phyloP scores from a whole-genome alignment of 169 alveolate species.

The Toxoplasma gondii region DNA sequence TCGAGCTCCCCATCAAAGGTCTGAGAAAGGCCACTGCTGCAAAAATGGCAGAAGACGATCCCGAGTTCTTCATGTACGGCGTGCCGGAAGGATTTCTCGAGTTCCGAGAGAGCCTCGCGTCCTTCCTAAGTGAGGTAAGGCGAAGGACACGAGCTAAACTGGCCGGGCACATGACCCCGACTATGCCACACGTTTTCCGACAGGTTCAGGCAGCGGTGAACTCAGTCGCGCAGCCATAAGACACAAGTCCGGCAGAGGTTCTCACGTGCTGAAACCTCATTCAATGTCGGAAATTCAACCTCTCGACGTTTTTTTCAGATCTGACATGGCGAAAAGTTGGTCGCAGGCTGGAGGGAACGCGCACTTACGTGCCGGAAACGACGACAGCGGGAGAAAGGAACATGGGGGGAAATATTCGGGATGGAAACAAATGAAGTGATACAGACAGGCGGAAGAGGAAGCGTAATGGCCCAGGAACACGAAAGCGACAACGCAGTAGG shows the following conservation, averaged over 20 bases:
- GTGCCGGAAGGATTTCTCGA: constrained; percentile 31
- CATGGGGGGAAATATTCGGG: background rate
- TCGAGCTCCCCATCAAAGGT: constrained; percentile 20
- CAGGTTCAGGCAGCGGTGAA: background rate
- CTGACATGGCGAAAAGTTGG: no score
- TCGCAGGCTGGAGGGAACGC: no score
- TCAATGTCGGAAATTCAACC: no score
- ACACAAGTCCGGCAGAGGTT: background rate
- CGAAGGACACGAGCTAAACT: background rate
- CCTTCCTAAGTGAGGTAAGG: constrained; percentile 36
- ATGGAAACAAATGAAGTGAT: no score
- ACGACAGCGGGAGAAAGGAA: background rate
- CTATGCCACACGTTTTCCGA: background rate
- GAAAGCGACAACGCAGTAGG: no score
- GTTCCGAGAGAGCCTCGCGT: constrained; percentile 47
- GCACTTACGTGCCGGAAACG: no score
- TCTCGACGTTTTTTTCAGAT: no score
- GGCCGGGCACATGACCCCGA: background rate
- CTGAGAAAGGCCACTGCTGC: constrained; percentile 44
- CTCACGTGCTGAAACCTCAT: background rate
- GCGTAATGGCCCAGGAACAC: no score
- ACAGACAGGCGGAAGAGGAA: no score
- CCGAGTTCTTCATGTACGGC: constrained; percentile 47
- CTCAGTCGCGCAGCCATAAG: background rate
- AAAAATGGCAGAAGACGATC: constrained; percentile 40